A percentile compares a stretch with the other conserved stretches of the same genome.
Conservation (phyloP, 306 rosid genomes). For the Boehmeria nivea region DNA sequence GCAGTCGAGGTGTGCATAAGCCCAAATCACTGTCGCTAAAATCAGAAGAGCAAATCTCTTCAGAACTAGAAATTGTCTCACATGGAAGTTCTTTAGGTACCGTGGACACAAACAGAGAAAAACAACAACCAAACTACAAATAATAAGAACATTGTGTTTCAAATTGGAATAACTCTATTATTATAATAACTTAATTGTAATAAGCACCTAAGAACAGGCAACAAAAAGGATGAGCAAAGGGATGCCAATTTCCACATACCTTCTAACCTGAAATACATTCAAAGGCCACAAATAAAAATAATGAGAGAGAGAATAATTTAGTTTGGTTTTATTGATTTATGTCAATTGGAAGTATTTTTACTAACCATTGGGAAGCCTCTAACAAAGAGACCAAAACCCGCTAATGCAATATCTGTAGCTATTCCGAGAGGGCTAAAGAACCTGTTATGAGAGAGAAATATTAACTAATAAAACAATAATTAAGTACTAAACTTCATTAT, state of each 20-base stretch:
- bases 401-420: conserved; percentile 93
- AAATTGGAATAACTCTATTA: too few species aligned
- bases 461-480: neutral
- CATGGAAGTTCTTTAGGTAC: conserved; percentile 81
- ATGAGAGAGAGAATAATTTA: too few species aligned
- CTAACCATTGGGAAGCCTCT: conserved; percentile 99
- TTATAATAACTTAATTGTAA: neutral
- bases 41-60: conserved; percentile 88
- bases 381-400: conserved; percentile 90
- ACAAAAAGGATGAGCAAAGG: conserved; percentile 83
- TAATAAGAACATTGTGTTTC: too few species aligned
- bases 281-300: too few species aligned
- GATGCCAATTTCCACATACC: conserved; percentile 90
- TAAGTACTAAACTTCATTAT: neutral
- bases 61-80: conserved; percentile 61
- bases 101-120: too few species aligned
- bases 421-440: conserved; percentile 99
- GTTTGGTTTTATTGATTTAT: too few species aligned
- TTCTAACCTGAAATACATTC: conserved; percentile 74
- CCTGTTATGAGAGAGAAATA: conserved; percentile 34
- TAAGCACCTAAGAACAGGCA: conserved; percentile 73
- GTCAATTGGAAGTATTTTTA: conserved; percentile 15
- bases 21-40: conserved; percentile 87
- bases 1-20: conserved; percentile 97
- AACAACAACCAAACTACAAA: conserved; percentile 12